Evolutionary conservation across 2,329 filamentous ascomycete species (phyloP).

Genomic region (Nemania abortiva): DNA sequence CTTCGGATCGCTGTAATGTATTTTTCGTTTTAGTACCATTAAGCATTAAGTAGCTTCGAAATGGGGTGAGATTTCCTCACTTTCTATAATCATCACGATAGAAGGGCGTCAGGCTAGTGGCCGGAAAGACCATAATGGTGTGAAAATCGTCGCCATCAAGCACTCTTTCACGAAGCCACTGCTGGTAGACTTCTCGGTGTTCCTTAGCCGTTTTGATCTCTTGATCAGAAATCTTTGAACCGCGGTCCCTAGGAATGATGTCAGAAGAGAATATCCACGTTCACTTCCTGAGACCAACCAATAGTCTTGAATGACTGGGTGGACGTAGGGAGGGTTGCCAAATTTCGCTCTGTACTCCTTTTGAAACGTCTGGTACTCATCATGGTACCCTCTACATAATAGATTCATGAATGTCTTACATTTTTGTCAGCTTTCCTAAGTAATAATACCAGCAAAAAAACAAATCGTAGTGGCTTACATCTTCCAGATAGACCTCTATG

Average conservation of each 20-base stretch:
- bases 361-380: background rate
- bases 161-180: background rate
- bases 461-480: background rate
- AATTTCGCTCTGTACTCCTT: background rate
- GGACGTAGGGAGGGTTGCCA: background rate
- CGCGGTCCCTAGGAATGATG: background rate
- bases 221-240: background rate
- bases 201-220: background rate
- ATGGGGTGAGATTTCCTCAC: background rate
- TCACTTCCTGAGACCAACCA: background rate
- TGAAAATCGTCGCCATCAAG: background rate
- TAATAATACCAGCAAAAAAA: background rate
- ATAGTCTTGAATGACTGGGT: background rate
- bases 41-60: background rate
- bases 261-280: background rate
- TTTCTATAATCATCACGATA: background rate
- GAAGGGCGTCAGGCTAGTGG: background rate
- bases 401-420: background rate
- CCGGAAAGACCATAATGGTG: background rate
- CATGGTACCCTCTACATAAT: background rate
- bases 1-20: background rate
- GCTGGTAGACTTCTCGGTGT: background rate
- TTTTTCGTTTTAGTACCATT: background rate
- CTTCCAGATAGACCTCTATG: background rate
- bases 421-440: background rate